Conservation (phyloP, 305 asterid species). For the Fraxinus albicans region DNA sequence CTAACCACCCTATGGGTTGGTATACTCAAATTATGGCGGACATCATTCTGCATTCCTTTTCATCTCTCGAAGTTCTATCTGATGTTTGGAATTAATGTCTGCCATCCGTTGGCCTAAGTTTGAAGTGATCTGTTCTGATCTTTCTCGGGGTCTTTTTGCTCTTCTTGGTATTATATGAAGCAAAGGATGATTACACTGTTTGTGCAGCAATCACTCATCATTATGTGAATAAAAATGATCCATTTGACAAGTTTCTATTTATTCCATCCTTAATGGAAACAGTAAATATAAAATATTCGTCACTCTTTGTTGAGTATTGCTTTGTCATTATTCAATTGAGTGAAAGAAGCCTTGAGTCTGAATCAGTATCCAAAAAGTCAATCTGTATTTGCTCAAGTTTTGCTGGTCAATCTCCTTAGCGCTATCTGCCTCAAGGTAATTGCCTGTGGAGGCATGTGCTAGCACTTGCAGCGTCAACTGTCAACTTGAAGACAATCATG, state of each 20-base stretch:
- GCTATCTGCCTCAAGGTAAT: neutral
- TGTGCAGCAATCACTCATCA: slow-evolving; percentile 10
- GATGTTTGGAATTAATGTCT: neutral
- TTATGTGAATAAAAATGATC: neutral
- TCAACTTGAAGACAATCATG: slow-evolving; percentile 1
- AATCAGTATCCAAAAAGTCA: neutral
- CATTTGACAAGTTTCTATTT: neutral
- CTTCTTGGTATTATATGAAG: slow-evolving; percentile 19
- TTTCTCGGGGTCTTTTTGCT: slow-evolving; percentile 20
- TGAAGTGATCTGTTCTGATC: slow-evolving; percentile 24
- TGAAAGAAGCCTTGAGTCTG: neutral
- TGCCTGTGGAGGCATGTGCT: slow-evolving; percentile 8
- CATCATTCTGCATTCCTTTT: slow-evolving; percentile 15
- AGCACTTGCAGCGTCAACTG: neutral
- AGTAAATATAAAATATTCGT: neutral
- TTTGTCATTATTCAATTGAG: neutral
- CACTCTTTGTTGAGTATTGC: neutral
- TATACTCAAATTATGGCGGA: slow-evolving; percentile 15
- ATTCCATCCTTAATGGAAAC: neutral
- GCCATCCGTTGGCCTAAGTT: slow-evolving; percentile 15
- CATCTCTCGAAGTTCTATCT: neutral
- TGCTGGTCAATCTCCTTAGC: slow-evolving; percentile 1
- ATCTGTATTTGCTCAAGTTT: slow-evolving; percentile 3
- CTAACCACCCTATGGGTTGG: slow-evolving; percentile 12
- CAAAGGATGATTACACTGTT: slow-evolving; percentile 20